Conservation (phyloP, 2,329 filamentous ascomycete genomes). For the Fusarium sp. region DNA sequence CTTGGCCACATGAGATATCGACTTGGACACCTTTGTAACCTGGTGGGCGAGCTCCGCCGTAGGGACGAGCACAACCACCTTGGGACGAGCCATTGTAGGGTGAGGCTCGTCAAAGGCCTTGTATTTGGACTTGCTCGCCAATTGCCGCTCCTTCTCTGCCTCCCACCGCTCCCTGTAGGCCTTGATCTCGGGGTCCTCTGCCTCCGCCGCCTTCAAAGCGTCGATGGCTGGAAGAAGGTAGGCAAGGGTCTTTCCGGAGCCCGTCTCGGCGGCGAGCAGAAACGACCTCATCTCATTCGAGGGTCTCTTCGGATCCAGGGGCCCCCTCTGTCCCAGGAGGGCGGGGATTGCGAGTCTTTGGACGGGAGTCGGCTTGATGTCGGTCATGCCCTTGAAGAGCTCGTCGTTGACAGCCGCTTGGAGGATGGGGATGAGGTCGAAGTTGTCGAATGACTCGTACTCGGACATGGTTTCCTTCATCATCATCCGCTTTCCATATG, state of each 20-base stretch:
- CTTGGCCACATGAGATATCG: constrained; percentile 85
- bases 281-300: constrained; percentile 66
- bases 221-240: constrained; percentile 90
- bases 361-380: constrained; percentile 86
- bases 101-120: constrained; percentile 77
- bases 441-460: constrained; percentile 83
- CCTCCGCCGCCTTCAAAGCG: constrained; percentile 83
- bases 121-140: constrained; percentile 65
- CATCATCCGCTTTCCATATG: constrained; percentile 74
- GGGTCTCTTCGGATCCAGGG: constrained; percentile 42
- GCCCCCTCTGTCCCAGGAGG: constrained; percentile 70
- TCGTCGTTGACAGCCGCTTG: constrained; percentile 79
- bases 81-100: constrained; percentile 81
- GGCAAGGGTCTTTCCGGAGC: constrained; percentile 95
- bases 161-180: constrained; percentile 68
- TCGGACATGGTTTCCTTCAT: constrained; percentile 70
- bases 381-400: constrained; percentile 78
- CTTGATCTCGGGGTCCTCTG: constrained; percentile 68
- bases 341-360: constrained; percentile 90
- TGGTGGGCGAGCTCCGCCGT: constrained; percentile 93
- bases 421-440: constrained; percentile 79
- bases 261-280: constrained; percentile 93
- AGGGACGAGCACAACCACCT: constrained; percentile 87
- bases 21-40: constrained; percentile 84
- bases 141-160: constrained; percentile 68